phyloP scores from a whole-genome alignment of 768 basidiomycete species.

The Boletus insuetus region DNA sequence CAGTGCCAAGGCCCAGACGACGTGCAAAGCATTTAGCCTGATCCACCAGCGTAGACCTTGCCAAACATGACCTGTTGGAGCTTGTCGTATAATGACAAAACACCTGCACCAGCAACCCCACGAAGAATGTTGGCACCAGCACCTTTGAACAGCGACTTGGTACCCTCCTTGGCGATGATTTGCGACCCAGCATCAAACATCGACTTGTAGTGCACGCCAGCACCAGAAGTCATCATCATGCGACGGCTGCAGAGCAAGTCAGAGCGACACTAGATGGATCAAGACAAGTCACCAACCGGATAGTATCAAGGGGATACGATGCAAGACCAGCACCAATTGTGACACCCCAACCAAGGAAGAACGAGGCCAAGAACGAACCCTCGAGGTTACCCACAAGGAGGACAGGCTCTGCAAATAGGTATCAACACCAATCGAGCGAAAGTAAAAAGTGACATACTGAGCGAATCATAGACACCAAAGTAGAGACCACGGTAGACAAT shows the following conservation, averaged over 20 bases:
- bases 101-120: constrained; percentile 99
- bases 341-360: constrained; percentile 97
- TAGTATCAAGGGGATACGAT: constrained; percentile 92
- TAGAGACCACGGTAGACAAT: constrained; percentile 99
- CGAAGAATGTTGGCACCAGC: constrained; percentile 95
- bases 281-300: constrained; percentile 48
- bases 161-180: constrained; percentile 94
- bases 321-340: constrained; percentile 99
- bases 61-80: constrained; percentile 94
- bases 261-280: background rate
- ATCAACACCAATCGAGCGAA: constrained; percentile 29
- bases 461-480: constrained; percentile 95
- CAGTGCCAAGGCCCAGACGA: constrained; percentile 29
- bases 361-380: constrained; percentile 96
- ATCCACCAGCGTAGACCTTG: constrained; percentile 98
- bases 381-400: constrained; percentile 94
- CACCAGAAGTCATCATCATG: constrained; percentile 99
- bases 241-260: constrained; percentile 73
- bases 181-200: constrained; percentile 97
- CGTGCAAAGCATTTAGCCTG: constrained; percentile 22
- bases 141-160: constrained; percentile 97
- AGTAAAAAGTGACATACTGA: constrained; percentile 58
- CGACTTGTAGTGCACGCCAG: constrained; percentile 94
- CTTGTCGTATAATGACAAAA: constrained; percentile 98
- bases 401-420: constrained; percentile 70